Conservation (phyloP, 1,139 yeast genomes). For the Pichia sp. region DNA sequence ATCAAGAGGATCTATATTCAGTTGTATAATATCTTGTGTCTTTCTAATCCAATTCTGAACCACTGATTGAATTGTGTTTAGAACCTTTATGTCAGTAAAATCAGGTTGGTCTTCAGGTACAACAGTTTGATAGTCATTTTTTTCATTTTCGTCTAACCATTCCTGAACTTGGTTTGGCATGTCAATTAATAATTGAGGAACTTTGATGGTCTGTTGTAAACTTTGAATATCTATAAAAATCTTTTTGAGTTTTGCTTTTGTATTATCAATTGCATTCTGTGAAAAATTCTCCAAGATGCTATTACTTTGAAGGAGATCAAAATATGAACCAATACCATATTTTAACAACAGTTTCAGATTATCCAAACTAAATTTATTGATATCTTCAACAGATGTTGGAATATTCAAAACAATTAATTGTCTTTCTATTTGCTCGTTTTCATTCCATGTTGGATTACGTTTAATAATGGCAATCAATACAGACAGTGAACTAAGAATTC, state of each 20-base stretch:
- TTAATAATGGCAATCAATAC: constrained; percentile 9
- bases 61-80: constrained; percentile 59
- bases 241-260: constrained; percentile 65
- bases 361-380: constrained; percentile 30
- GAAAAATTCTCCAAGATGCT: constrained; percentile 13
- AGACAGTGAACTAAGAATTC: not conserved
- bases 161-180: constrained; percentile 50
- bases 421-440: not conserved
- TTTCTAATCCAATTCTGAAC: constrained; percentile 72
- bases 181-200: constrained; percentile 53
- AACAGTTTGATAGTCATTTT: not conserved
- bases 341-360: constrained; percentile 53
- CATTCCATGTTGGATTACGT: not conserved
- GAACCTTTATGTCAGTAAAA: constrained; percentile 42
- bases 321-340: constrained; percentile 48
- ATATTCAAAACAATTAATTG: constrained; percentile 8
- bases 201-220: constrained; percentile 60
- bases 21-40: constrained; percentile 51
- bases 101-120: not conserved
- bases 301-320: constrained; percentile 32
- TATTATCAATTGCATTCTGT: constrained; percentile 36
- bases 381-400: constrained; percentile 2
- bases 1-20: constrained; percentile 46
- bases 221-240: constrained; percentile 63
- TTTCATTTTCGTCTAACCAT: constrained; percentile 29